Evolutionary conservation across 2,329 filamentous ascomycete genomes (phyloP), one percentile per base, ranked within the genome.

Genomic region (Nothophaeocryptopus gaeumannii): DNA sequence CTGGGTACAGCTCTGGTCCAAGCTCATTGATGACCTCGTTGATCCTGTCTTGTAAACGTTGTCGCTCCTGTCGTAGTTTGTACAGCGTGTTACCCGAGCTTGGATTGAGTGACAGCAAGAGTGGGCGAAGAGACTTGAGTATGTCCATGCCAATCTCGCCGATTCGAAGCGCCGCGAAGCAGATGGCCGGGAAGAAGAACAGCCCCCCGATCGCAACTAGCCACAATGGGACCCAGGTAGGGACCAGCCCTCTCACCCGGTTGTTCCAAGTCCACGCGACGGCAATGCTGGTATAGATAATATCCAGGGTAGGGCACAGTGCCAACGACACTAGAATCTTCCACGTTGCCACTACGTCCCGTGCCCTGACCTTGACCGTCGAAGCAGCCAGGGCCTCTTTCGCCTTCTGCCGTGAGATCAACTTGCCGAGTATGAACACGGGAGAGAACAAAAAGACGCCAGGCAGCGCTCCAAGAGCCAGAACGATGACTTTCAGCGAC

Each of bases 141-240:
- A 99, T 96, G 66, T 99, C 93, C 90, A 99, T 96, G 45, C 92
- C 93, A n/a, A 95, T 86, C 72, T 99, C 93, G 39, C 93, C 93
- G 59, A 97, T 95, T 9, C 93, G 86, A 45, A 99, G 83, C 5
- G 93, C 89, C 4, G 90, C 91, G 69, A 95, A 96, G 0, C 91
- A 96, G 61, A 96, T 86, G 16, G 84, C 80, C 5, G 91, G 87
- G 76, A 96, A 96, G 58, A 95, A 74, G 40, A 89, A 77, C 74
- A 88, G 85, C 42, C 90, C 87, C 34, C 83, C 80, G 8, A 89
- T 67, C 56, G 91, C 83, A 9, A 95, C 80, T 15, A 83, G 67
- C 82, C 86, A 95, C 50, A 91, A 79, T 1, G 91, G 88, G 30
- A 96, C 80, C 76, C 84, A 91, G 2, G 81, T 74, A 1, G 91